Percentiles rank a stretch among this genome's conserved stretches.
These are phyloP conservation scores for Seiridium cupressi DNA, from an alignment of 2,329 filamentous ascomycete species.

Conservation along the genomic window DNA sequence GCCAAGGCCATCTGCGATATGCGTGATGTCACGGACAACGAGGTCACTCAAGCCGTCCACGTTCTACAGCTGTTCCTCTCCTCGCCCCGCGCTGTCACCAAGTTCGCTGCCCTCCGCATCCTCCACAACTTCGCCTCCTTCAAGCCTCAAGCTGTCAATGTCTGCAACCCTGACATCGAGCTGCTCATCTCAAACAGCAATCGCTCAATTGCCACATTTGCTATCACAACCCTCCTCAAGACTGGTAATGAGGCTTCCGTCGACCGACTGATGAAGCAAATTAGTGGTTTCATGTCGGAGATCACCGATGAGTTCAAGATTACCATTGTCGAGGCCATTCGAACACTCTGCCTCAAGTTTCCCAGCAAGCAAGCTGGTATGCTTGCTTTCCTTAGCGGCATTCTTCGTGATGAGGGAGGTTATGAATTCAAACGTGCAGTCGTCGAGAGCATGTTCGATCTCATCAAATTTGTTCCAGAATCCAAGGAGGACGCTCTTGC, in stretches of 20 bases:
- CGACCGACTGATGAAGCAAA: slow-evolving; percentile 97
- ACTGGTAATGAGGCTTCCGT: slow-evolving; percentile 97
- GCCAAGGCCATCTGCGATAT: slow-evolving; percentile 97
- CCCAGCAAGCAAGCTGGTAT: slow-evolving; percentile 97
- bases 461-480: slow-evolving; percentile 98
- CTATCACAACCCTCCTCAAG: slow-evolving; percentile 96
- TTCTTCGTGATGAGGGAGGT: slow-evolving; percentile 91
- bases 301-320: slow-evolving; percentile 99
- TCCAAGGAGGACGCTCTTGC: slow-evolving; percentile 79
- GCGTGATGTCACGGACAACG: slow-evolving; percentile 86
- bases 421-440: slow-evolving; percentile 98
- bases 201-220: slow-evolving; percentile 95
- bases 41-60: slow-evolving; percentile 89
- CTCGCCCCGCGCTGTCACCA: slow-evolving; percentile 91
- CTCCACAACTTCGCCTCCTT: slow-evolving; percentile 95
- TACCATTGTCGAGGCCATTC: slow-evolving; percentile 98
- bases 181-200: slow-evolving; percentile 95
- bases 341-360: slow-evolving; percentile 95
- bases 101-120: slow-evolving; percentile 95
- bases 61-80: slow-evolving; percentile 96
- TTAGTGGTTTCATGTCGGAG: slow-evolving; percentile 96
- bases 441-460: slow-evolving; percentile 98
- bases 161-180: slow-evolving; percentile 97
- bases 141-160: slow-evolving; percentile 87
- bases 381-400: slow-evolving; percentile 96